phyloP scores from a whole-genome alignment of 192 early-diverging fungal genomes.

The Spizellomyces sp. region DNA sequence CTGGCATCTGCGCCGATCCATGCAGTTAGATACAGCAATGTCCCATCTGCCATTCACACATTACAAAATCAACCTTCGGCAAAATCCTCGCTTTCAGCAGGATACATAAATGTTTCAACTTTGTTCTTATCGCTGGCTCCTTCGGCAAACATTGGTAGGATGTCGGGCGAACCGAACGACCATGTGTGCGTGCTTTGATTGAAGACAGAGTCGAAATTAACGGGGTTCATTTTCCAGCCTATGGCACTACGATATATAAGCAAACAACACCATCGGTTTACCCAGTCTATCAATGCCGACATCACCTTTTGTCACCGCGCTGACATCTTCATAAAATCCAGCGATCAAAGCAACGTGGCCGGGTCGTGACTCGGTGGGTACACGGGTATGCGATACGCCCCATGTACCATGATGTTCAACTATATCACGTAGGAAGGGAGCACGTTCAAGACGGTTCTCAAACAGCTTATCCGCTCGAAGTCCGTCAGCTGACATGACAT shows the following conservation, averaged over 20 bases:
- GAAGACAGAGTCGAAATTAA: conserved; percentile 95
- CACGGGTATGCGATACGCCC: conserved; percentile 72
- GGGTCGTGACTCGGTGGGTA: conserved; percentile 94
- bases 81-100: conserved; percentile 86
- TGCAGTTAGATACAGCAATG: neutral
- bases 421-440: conserved; percentile 47
- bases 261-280: neutral
- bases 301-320: conserved; percentile 90
- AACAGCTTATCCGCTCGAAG: conserved; percentile 91
- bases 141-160: conserved; percentile 93
- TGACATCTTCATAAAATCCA: conserved; percentile 98
- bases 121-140: conserved; percentile 79
- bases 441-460: conserved; percentile 53
- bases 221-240: conserved; percentile 97
- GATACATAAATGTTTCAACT: conserved; percentile 92
- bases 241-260: neutral
- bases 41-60: neutral
- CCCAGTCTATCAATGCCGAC: neutral
- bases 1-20: conserved; percentile 66
- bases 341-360: conserved; percentile 98
- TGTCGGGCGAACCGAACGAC: conserved; percentile 98
- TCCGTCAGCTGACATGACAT: conserved; percentile 72
- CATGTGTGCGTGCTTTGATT: conserved; percentile 92
- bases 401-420: conserved; percentile 44
- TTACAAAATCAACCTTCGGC: conserved; percentile 44